Evolutionary conservation across 257 asterid genomes (phyloP).

Genomic region (Anisodus acutangulus): DNA sequence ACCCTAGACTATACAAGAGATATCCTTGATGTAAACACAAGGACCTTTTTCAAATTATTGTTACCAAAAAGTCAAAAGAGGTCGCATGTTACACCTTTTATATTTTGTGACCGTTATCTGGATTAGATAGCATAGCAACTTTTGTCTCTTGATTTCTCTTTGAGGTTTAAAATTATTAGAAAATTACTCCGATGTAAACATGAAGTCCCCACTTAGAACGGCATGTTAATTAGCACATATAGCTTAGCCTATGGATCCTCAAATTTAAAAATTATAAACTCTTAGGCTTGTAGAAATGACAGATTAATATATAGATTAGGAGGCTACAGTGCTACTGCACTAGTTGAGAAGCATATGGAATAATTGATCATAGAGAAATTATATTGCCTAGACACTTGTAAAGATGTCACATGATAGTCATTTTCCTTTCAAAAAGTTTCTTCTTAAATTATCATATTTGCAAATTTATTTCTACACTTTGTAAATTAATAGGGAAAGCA

Average conservation of each 20-base stretch:
- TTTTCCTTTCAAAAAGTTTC: background rate
- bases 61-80: conserved; percentile 9
- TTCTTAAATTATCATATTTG: too few species aligned
- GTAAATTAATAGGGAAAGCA: background rate
- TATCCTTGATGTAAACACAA: background rate
- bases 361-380: background rate
- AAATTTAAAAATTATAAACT: background rate
- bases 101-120: background rate
- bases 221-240: background rate
- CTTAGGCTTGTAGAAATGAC: background rate
- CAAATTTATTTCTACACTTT: too few species aligned
- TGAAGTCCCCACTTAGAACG: background rate
- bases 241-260: background rate
- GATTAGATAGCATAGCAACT: background rate
- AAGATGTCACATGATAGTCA: background rate
- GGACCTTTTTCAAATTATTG: background rate
- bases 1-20: background rate
- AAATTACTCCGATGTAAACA: background rate
- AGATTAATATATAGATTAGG: background rate
- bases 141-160: background rate
- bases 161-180: background rate
- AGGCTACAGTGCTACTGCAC: background rate
- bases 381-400: background rate
- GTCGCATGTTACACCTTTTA: background rate
- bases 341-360: background rate